Conservation (phyloP, 352 stramenopile species). For the Pythium coloratum region DNA sequence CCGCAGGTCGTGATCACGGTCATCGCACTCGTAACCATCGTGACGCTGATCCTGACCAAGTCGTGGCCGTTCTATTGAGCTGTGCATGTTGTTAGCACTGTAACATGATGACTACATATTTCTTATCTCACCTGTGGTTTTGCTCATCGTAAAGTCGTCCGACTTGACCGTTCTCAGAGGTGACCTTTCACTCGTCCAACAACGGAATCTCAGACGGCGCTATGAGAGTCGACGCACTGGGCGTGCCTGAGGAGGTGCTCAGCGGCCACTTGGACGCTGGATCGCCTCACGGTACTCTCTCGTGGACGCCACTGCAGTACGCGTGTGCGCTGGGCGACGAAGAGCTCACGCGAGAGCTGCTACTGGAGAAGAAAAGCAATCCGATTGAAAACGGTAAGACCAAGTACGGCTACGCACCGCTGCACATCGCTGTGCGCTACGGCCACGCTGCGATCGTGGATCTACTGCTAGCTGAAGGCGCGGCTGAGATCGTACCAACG, state of each 20-base stretch:
- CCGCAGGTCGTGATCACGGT: slow-evolving; percentile 60
- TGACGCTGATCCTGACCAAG: slow-evolving; percentile 73
- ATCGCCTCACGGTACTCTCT: slow-evolving; percentile 49
- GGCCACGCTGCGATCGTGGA: slow-evolving; percentile 56
- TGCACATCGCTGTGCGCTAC: slow-evolving; percentile 71
- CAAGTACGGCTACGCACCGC: slow-evolving; percentile 55
- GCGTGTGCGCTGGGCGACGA: slow-evolving; percentile 68
- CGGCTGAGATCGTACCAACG: slow-evolving; percentile 30
- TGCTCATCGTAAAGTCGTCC: neutral
- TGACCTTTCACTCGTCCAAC: slow-evolving; percentile 19
- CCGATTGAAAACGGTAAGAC: slow-evolving; percentile 35
- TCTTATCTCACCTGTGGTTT: neutral
- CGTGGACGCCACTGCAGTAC: slow-evolving; percentile 80
- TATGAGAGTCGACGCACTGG: slow-evolving; percentile 47
- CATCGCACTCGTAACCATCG: slow-evolving; percentile 48
- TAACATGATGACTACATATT: neutral
- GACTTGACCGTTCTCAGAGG: neutral
- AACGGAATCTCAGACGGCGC: neutral
- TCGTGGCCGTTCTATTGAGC: slow-evolving; percentile 79
- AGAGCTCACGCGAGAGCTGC: slow-evolving; percentile 38
- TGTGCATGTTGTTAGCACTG: neutral
- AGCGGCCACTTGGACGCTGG: slow-evolving; percentile 47
- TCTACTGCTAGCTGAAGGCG: slow-evolving; percentile 35
- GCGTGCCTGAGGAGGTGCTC: slow-evolving; percentile 31
- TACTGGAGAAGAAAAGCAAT: slow-evolving; percentile 29